These are phyloP conservation scores for Lodderomyces theae DNA, from an alignment of 1,139 yeast genomes.

Conservation along the genomic window DNA sequence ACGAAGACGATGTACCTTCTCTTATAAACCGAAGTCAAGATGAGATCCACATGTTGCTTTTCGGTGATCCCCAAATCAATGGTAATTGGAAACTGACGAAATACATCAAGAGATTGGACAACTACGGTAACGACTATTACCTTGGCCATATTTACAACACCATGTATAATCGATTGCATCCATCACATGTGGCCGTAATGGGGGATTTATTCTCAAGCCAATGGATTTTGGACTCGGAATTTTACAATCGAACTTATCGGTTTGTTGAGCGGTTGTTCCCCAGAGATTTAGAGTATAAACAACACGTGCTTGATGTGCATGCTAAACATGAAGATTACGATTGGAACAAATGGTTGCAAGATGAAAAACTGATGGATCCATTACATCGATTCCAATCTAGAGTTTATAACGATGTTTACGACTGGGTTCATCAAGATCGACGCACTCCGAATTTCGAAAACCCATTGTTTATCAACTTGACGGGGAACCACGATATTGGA, in stretches of 20 bases:
- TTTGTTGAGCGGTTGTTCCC: conserved; percentile 65
- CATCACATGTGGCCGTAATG: conserved; percentile 82
- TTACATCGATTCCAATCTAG: conserved; percentile 45
- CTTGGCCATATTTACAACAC: conserved; percentile 75
- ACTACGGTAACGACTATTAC: conserved; percentile 83
- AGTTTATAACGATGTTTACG: conserved; percentile 58
- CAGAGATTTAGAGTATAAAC: conserved; percentile 49
- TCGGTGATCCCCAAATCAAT: conserved; percentile 96
- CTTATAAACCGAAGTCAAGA: conserved; percentile 29
- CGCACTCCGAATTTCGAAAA: conserved; percentile 34
- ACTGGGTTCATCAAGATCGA: conserved; percentile 53
- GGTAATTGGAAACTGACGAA: conserved; percentile 76
- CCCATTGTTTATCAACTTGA: conserved; percentile 71
- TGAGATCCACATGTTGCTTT: conserved; percentile 67
- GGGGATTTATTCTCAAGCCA: conserved; percentile 95
- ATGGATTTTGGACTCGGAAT: conserved; percentile 90
- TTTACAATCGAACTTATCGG: conserved; percentile 71
- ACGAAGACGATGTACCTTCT: not conserved
- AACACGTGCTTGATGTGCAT: conserved; percentile 46
- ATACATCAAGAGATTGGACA: conserved; percentile 75
- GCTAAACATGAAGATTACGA: conserved; percentile 49
- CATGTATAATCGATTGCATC: conserved; percentile 61
- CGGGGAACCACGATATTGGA: conserved; percentile 96
- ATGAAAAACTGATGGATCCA: conserved; percentile 40
- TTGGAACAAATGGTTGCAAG: conserved; percentile 49